A percentile compares a stretch with the other conserved stretches of the same genome.
These are phyloP conservation scores for Heliamphora exappendiculata DNA, from an alignment of 148 eudicot species.

Conservation along the genomic window DNA sequence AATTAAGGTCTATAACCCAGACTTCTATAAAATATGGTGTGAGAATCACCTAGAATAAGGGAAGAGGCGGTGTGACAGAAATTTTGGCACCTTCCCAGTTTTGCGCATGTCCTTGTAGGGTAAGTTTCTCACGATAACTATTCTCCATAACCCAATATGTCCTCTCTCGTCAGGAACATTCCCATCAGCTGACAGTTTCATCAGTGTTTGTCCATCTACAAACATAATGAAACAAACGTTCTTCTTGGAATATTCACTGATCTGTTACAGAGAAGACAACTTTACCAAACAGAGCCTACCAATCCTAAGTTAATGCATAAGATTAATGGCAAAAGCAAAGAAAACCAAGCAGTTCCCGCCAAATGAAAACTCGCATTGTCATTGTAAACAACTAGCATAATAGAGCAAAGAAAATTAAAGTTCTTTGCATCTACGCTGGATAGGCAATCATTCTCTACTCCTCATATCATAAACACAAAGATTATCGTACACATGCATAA, in stretches of 20 bases:
- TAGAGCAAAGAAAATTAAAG: background rate
- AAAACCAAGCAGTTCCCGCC: background rate
- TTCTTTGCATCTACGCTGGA: background rate
- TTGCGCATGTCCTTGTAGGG: constrained; percentile 88
- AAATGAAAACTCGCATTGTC: background rate
- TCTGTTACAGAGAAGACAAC: constrained; percentile 44
- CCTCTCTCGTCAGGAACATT: constrained; percentile 71
- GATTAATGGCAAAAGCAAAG: background rate
- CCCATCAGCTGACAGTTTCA: constrained; percentile 65
- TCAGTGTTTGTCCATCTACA: constrained; percentile 71
- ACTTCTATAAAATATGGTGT: constrained; percentile 2
- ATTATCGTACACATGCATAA: background rate
- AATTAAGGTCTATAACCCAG: background rate
- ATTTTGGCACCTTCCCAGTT: constrained; percentile 98
- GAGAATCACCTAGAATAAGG: constrained; percentile 80
- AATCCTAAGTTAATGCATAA: background rate
- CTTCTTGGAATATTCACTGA: constrained; percentile 82
- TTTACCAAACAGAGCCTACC: constrained; percentile 2
- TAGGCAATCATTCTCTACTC: background rate
- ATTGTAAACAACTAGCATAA: background rate
- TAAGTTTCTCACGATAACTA: constrained; percentile 64
- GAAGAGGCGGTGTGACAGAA: constrained; percentile 90
- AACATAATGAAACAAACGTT: constrained; percentile 94
- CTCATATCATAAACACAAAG: background rate
- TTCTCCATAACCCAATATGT: constrained; percentile 79